Percentiles rank a stretch among this genome's conserved stretches.
These are phyloP conservation scores for Volvariella volvacea DNA, from an alignment of 1,284 basidiomycete species.

Conservation along the genomic window DNA sequence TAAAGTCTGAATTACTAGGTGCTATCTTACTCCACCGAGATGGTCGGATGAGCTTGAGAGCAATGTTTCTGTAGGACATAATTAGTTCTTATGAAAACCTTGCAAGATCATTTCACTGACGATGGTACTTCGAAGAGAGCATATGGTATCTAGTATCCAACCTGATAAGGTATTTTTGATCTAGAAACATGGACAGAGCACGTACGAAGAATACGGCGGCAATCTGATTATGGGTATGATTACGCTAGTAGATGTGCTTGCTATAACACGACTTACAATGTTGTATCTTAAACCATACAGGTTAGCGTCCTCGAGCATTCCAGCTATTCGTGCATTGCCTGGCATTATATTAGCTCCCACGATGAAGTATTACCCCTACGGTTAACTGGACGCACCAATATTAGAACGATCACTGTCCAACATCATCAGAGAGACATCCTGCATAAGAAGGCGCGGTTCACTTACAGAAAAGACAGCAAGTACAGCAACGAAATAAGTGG, in stretches of 20 bases:
- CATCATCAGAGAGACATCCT: background rate
- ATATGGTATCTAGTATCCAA: constrained; percentile 30
- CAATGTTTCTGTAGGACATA: constrained; percentile 38
- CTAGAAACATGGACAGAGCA: background rate
- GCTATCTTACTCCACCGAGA: constrained; percentile 38
- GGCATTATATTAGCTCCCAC: background rate
- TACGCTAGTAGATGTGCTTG: constrained; percentile 1
- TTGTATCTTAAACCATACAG: constrained; percentile 38
- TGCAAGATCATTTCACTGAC: constrained; percentile 23
- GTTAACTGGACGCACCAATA: constrained; percentile 18
- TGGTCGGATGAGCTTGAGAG: constrained; percentile 37
- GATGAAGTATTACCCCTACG: background rate
- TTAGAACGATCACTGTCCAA: constrained; percentile 27
- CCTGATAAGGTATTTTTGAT: background rate
- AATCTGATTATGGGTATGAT: constrained; percentile 17
- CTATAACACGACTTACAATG: constrained; percentile 19
- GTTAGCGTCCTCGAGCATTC: constrained; percentile 32
- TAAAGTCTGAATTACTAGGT: constrained; percentile 2
- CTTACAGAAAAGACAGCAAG: constrained; percentile 50
- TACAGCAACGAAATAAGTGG: constrained; percentile 53
- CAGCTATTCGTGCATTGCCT: constrained; percentile 31
- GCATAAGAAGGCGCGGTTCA: constrained; percentile 4
- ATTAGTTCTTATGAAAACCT: constrained; percentile 2
- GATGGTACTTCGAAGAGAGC: constrained; percentile 42
- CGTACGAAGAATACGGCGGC: constrained; percentile 45